These are phyloP conservation scores for Aspergillus fructus DNA, from an alignment of 2,329 filamentous ascomycete genomes.

Conservation along the genomic window DNA sequence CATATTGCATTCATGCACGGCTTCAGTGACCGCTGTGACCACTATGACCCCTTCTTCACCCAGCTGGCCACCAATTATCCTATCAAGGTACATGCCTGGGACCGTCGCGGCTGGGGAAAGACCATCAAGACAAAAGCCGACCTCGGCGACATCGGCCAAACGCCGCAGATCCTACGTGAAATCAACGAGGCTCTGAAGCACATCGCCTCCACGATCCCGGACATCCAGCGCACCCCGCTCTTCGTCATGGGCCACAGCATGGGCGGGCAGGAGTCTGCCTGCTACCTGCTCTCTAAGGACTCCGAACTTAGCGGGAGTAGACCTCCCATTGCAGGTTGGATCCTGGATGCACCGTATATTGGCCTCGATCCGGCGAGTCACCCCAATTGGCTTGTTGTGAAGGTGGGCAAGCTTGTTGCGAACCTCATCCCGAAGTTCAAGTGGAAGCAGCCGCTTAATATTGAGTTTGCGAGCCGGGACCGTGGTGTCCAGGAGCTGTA, in stretches of 20 bases:
- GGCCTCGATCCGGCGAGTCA: conserved; percentile 1
- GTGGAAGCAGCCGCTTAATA: background rate
- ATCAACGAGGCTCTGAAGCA: conserved; percentile 1
- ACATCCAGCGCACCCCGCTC: background rate
- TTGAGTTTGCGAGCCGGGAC: background rate
- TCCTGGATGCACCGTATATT: background rate
- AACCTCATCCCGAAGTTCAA: conserved; percentile 3
- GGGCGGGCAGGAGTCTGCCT: conserved; percentile 7
- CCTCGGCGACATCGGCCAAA: background rate
- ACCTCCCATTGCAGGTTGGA: background rate
- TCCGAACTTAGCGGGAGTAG: background rate
- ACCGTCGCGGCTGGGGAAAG: conserved; percentile 5
- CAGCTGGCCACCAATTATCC: conserved; percentile 2
- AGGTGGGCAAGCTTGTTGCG: background rate
- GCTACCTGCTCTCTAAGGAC: conserved; percentile 1
- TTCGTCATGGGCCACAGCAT: conserved; percentile 9
- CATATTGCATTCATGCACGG: conserved; percentile 6
- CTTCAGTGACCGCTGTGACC: conserved; percentile 8
- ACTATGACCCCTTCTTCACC: conserved; percentile 7
- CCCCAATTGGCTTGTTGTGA: background rate
- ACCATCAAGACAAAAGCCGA: background rate
- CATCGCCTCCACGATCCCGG: conserved; percentile 1
- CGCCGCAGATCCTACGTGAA: background rate
- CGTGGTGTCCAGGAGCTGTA: conserved; percentile 1
- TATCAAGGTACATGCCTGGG: conserved; percentile 4